phyloP scores from a whole-genome alignment of 495 filamentous ascomycete genomes.

The Achaetomiella virescens region DNA sequence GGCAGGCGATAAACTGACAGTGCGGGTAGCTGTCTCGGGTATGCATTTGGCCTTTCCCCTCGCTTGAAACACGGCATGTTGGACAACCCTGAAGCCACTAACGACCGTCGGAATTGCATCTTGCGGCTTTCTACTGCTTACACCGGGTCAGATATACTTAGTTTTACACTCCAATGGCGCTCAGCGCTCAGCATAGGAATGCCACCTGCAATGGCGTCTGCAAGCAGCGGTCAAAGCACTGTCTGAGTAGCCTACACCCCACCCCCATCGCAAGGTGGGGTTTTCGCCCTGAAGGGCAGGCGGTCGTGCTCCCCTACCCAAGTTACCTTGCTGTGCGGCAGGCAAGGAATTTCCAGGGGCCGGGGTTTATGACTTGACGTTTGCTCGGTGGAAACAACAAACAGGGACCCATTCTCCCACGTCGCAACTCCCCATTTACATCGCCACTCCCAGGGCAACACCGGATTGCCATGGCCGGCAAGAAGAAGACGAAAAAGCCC shows the following conservation, averaged over 20 bases:
- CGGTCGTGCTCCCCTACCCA: slow-evolving; percentile 21
- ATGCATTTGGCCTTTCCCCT: no score
- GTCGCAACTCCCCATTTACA: background rate
- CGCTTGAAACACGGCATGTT: background rate
- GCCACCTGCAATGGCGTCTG: no score
- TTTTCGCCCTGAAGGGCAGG: slow-evolving; percentile 24
- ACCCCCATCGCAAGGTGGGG: slow-evolving; percentile 10
- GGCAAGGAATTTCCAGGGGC: slow-evolving; percentile 18
- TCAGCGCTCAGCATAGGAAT: no score
- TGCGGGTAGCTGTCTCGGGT: background rate
- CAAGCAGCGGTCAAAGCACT: no score
- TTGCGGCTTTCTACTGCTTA: no score
- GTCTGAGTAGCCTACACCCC: slow-evolving; percentile 13
- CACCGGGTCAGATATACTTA: no score
- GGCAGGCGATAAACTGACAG: slow-evolving; percentile 11
- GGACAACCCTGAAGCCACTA: background rate
- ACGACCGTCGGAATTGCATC: no score
- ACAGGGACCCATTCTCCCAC: slow-evolving; percentile 7
- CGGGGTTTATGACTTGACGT: slow-evolving; percentile 10
- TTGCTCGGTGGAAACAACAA: slow-evolving; percentile 10
- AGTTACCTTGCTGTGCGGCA: no score
- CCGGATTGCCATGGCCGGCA: slow-evolving; percentile 57
- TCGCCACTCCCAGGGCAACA: background rate
- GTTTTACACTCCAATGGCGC: no score
- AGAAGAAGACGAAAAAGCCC: slow-evolving; percentile 86